These are phyloP conservation scores for Bonia amplexicaulis DNA, from an alignment of 176 grass and related monocot species.

Conservation along the genomic window DNA sequence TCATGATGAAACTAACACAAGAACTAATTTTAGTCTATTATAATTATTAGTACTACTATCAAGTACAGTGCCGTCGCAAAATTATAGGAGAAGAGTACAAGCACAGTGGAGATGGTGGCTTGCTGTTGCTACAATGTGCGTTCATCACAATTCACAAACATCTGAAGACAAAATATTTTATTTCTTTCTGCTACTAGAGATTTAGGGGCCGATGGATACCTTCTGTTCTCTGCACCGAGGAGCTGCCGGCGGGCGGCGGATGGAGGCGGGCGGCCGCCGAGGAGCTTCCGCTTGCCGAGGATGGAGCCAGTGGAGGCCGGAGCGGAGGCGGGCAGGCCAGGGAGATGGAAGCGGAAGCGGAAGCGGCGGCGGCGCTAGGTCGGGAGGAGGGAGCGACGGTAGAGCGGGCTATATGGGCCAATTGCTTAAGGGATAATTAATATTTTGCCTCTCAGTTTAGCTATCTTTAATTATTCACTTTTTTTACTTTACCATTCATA, in stretches of 20 bases:
- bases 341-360: neutral
- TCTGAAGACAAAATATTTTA: too few species aligned
- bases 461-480: too few species aligned
- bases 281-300: neutral
- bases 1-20: neutral
- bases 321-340: neutral
- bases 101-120: neutral
- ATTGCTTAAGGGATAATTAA: too few species aligned
- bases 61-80: neutral
- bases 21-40: neutral
- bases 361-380: neutral
- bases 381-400: neutral
- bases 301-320: neutral
- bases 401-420: neutral
- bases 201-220: neutral
- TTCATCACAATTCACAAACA: neutral
- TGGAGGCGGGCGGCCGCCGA: neutral
- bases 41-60: neutral
- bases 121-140: neutral
- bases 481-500: too few species aligned
- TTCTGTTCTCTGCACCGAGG: neutral
- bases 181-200: neutral
- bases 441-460: too few species aligned
- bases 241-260: neutral
- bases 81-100: neutral